Percentiles rank a stretch among this genome's conserved stretches.
Conservation (phyloP, 2,329 filamentous ascomycete species). For the Nemania sp. region DNA sequence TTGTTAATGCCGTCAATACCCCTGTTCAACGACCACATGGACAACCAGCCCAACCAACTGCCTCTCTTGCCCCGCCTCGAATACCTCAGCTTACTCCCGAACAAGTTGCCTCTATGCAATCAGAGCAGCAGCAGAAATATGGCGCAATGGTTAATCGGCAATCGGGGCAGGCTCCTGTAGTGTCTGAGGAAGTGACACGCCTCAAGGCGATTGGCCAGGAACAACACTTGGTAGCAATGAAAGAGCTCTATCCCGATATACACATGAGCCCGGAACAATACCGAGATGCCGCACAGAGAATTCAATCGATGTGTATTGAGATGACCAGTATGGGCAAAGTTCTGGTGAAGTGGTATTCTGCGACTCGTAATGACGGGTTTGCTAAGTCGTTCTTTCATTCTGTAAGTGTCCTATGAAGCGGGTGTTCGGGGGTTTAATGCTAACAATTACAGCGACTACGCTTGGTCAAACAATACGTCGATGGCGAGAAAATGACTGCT, state of each 20-base stretch:
- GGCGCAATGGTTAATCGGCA: constrained; percentile 45
- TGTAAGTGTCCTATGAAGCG: constrained; percentile 45
- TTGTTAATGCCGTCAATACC: constrained; percentile 29
- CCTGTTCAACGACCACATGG: constrained; percentile 38
- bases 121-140: constrained; percentile 52
- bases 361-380: constrained; percentile 54
- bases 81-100: constrained; percentile 41
- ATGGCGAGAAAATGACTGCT: constrained; percentile 51
- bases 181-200: constrained; percentile 45
- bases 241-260: constrained; percentile 52
- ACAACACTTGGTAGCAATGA: constrained; percentile 42
- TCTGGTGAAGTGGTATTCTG: constrained; percentile 53
- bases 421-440: constrained; percentile 21
- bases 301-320: constrained; percentile 47
- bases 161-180: not conserved
- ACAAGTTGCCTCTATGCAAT: constrained; percentile 48
- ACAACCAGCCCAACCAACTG: constrained; percentile 36
- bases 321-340: constrained; percentile 52
- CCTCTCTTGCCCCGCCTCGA: constrained; percentile 23
- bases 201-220: constrained; percentile 41
- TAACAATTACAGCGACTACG: constrained; percentile 56
- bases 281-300: constrained; percentile 50
- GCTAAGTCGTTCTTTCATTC: constrained; percentile 58
- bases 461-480: constrained; percentile 57
- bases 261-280: constrained; percentile 52